These are phyloP conservation scores for Colletotrichum melonis DNA, from an alignment of 2,329 filamentous ascomycete genomes.

Conservation along the genomic window DNA sequence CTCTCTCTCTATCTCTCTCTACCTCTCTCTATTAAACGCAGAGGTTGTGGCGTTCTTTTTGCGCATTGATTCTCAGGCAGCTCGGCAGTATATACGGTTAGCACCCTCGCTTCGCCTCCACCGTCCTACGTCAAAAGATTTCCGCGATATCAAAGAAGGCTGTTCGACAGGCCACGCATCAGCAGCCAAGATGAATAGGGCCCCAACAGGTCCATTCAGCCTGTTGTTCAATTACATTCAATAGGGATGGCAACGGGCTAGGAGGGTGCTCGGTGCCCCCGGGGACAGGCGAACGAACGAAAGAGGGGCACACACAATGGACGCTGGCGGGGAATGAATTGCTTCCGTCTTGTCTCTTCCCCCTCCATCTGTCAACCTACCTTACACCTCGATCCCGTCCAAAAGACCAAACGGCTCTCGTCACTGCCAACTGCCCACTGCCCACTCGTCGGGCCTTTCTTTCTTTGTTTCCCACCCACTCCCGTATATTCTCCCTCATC, in stretches of 20 bases:
- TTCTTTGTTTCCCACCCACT: not conserved
- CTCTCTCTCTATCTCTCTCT: too few species aligned
- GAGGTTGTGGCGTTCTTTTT: not conserved
- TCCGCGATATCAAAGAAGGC: not conserved
- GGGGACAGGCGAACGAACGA: not conserved
- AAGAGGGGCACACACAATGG: not conserved
- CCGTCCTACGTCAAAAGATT: not conserved
- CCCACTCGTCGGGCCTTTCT: not conserved
- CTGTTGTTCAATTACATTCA: not conserved
- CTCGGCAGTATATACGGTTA: not conserved
- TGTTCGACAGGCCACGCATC: not conserved
- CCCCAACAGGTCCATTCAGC: not conserved
- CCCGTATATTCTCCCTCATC: not conserved
- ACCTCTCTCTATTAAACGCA: not conserved
- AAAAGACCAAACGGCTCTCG: not conserved
- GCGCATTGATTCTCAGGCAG: not conserved
- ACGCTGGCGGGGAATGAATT: not conserved
- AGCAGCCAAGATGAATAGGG: not conserved
- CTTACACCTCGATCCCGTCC: not conserved
- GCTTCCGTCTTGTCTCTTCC: not conserved
- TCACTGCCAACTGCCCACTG: not conserved
- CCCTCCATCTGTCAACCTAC: too few species aligned
- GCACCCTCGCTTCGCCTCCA: not conserved
- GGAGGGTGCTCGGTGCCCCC: not conserved
- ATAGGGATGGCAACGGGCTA: not conserved